These are phyloP conservation scores for Casuarina equisetifolia DNA, from an alignment of 306 rosid genomes.

Conservation along the genomic window DNA sequence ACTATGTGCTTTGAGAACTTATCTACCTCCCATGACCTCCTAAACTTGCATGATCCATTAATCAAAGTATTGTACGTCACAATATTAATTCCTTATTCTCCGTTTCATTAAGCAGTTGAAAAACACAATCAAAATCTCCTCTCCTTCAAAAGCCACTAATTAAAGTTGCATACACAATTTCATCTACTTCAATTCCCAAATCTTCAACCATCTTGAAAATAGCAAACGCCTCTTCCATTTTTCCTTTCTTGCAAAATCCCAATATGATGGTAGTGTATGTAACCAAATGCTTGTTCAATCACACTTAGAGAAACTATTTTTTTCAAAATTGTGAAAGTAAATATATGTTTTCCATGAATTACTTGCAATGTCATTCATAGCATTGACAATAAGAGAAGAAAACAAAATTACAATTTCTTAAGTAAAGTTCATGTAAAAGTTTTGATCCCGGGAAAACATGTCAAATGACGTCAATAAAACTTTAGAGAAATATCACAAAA, in stretches of 20 bases:
- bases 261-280: conserved; percentile 70
- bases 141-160: conserved; percentile 56
- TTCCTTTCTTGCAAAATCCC: conserved; percentile 75
- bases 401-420: too few species aligned
- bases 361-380: too few species aligned
- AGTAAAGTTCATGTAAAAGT: too few species aligned
- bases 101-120: conserved; percentile 67
- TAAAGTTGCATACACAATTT: conserved; percentile 77
- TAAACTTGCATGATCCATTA: conserved; percentile 68
- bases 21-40: conserved; percentile 69
- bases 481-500: too few species aligned
- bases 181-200: conserved; percentile 62
- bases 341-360: too few species aligned
- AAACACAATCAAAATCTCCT: conserved; percentile 64
- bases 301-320: too few species aligned
- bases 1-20: conserved; percentile 49
- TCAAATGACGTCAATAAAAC: too few species aligned
- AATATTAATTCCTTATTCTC: conserved; percentile 55
- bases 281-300: conserved; percentile 31
- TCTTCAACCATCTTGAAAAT: conserved; percentile 53
- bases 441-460: too few species aligned
- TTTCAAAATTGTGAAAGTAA: too few species aligned
- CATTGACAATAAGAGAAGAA: too few species aligned
- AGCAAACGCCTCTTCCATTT: conserved; percentile 57
- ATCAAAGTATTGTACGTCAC: conserved; percentile 68